Evolutionary conservation across 1,284 basidiomycete genomes (phyloP), one percentile per base, ranked within the genome.

Genomic region (Laetiporus sulphureus): DNA sequence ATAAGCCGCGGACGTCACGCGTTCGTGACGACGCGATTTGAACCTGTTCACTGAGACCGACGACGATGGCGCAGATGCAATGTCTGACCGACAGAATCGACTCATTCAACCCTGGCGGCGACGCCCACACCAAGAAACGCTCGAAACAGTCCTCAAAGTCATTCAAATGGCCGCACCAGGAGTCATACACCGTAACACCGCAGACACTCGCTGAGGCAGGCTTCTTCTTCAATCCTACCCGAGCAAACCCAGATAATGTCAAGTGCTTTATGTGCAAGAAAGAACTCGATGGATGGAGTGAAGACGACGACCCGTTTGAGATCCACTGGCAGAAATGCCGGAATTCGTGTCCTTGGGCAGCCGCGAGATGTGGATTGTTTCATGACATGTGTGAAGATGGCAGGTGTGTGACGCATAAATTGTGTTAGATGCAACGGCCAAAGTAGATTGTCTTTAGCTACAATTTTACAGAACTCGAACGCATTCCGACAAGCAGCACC

Each of bases 231-330:
- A 69, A 69, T 42, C 85, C 86, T 0, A 75, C 73, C 51, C 63
- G 64, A 47, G 71, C 76, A 10, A 74, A 80, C 46, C 67, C 65
- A 21, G 86, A 89, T 61, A 79, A 74, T 48, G 84, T 84, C 19
- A 71, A 71, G 4, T 93, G 91, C 59, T 85, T 84, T 51, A 72
- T 77, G 44, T 93, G 90, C 62, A 71, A 69, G 35, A 85, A 90
- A 54, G 71, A 81, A 47, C 69, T 93, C 8, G 75, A 77, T 37
- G 85, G 82, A 12, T 93, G 90, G 90, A 82, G 83, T 39, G 68
- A 70, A 32, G 68, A 77, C 2, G 91, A 93, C 54, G 84, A 92
- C 63, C 90, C 90, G 2, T 85, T 83, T 51, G 69, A 76, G 32
- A 79, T 91, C 34, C 90, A 93, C 54, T 81, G 70, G 62, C 61